A percentile compares a stretch with the other conserved stretches of the same genome.
Evolutionary conservation across 2,329 filamentous ascomycete genomes (phyloP).

Genomic region (Fusarium virguliforme): DNA sequence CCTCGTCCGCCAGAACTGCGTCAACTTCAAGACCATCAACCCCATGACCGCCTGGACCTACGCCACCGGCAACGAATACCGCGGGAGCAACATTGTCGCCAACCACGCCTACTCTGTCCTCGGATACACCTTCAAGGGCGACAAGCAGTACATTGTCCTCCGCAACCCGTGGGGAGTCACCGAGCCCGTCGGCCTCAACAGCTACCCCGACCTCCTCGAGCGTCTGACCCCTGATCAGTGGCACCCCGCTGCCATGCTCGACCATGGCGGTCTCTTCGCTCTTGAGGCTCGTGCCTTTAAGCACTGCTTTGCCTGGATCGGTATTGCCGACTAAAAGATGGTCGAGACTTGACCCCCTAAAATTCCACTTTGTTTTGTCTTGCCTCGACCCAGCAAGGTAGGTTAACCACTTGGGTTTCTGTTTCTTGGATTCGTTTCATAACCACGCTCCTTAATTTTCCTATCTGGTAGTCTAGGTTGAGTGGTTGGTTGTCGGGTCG

Average conservation of each 20-base stretch:
- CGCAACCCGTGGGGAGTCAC: slow-evolving; percentile 64
- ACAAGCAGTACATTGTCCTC: slow-evolving; percentile 60
- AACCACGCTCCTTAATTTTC: slow-evolving; percentile 5
- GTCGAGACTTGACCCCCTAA: background rate
- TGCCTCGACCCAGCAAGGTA: background rate
- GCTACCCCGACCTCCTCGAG: slow-evolving; percentile 59
- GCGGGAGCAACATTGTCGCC: slow-evolving; percentile 61
- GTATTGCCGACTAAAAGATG: slow-evolving; percentile 53
- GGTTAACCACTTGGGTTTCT: background rate
- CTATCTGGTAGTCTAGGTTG: slow-evolving; percentile 3
- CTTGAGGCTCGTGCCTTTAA: slow-evolving; percentile 57
- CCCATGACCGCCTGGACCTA: slow-evolving; percentile 62
- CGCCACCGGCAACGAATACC: slow-evolving; percentile 57
- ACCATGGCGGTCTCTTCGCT: slow-evolving; percentile 58
- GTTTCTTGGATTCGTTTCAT: background rate
- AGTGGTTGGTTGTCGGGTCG: slow-evolving; percentile 5
- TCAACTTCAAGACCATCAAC: slow-evolving; percentile 63
- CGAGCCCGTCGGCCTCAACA: slow-evolving; percentile 59
- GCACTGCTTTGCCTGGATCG: slow-evolving; percentile 55
- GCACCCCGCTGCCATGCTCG: slow-evolving; percentile 57
- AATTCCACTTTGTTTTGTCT: background rate
- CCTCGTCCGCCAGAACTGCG: slow-evolving; percentile 58
- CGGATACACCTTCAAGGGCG: slow-evolving; percentile 56
- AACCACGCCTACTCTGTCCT: slow-evolving; percentile 64
- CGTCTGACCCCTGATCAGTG: slow-evolving; percentile 58